phyloP scores from a whole-genome alignment of 768 basidiomycete species.

The Serendipita sp. region DNA sequence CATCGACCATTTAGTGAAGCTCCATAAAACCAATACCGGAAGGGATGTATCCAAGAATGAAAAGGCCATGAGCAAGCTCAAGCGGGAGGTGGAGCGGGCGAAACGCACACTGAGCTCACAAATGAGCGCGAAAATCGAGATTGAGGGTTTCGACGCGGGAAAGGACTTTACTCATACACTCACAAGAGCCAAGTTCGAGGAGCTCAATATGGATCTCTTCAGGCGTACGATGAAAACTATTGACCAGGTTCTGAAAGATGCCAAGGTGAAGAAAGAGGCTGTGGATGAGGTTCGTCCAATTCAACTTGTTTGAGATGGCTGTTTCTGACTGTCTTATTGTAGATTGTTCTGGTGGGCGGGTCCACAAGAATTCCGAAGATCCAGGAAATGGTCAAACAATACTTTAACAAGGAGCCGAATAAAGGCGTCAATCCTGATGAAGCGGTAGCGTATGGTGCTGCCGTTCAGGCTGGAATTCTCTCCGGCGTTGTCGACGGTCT shows the following conservation, averaged over 20 bases:
- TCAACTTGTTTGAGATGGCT: too few species aligned
- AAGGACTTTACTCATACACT: slow-evolving; percentile 34
- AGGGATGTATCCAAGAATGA: slow-evolving; percentile 13
- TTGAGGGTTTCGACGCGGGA: slow-evolving; percentile 35
- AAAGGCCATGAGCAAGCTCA: slow-evolving; percentile 31
- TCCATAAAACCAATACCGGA: slow-evolving; percentile 21
- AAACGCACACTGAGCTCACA: slow-evolving; percentile 43
- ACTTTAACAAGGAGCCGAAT: slow-evolving; percentile 35
- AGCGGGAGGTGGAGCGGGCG: slow-evolving; percentile 49
- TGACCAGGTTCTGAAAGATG: slow-evolving; percentile 37
- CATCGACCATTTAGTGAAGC: slow-evolving; percentile 32
- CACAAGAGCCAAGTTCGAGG: slow-evolving; percentile 37
- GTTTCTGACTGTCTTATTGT: too few species aligned
- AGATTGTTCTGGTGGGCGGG: slow-evolving; percentile 25
- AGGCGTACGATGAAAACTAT: slow-evolving; percentile 38
- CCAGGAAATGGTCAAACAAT: slow-evolving; percentile 35
- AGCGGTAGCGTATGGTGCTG: slow-evolving; percentile 39
- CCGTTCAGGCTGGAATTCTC: slow-evolving; percentile 35
- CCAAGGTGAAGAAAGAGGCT: slow-evolving; percentile 33
- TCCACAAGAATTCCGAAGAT: slow-evolving; percentile 40
- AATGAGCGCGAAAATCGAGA: slow-evolving; percentile 30
- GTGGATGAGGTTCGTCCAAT: slow-evolving; percentile 35
- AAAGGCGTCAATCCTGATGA: slow-evolving; percentile 40
- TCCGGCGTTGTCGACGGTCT: slow-evolving; percentile 30
- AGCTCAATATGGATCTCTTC: slow-evolving; percentile 38